Percentiles rank a stretch among this genome's conserved stretches.
Conservation (phyloP, 805 yeast species). For the Cyberlindnera subsufficiens region DNA sequence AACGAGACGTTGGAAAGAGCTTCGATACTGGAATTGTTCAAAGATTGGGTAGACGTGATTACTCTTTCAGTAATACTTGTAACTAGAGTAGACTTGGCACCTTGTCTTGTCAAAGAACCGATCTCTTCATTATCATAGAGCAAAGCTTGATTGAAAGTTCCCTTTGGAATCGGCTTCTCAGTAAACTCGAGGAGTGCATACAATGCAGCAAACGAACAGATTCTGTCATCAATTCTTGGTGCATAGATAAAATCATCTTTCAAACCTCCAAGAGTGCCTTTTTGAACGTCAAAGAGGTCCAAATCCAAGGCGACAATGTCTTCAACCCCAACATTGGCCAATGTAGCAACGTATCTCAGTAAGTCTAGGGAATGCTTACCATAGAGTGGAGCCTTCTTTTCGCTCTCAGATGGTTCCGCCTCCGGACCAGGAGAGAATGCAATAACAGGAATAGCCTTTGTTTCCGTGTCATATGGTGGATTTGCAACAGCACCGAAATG, state of each 20-base stretch:
- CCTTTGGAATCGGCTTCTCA: conserved; percentile 28
- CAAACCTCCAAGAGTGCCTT: conserved; percentile 73
- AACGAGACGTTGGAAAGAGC: conserved; percentile 35
- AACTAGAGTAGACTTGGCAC: conserved; percentile 73
- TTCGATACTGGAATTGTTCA: conserved; percentile 10
- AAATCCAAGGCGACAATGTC: conserved; percentile 68
- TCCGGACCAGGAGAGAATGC: conserved; percentile 42
- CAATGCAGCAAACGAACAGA: conserved; percentile 72
- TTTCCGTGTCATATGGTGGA: conserved; percentile 73
- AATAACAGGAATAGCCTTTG: conserved; percentile 71
- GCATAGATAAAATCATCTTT: conserved; percentile 71
- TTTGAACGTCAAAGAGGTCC: conserved; percentile 77
- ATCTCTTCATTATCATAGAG: conserved; percentile 79
- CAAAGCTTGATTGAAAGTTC: conserved; percentile 52
- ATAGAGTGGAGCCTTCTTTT: conserved; percentile 55
- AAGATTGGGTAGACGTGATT: conserved; percentile 21
- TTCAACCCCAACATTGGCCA: conserved; percentile 51
- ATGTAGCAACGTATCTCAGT: conserved; percentile 61
- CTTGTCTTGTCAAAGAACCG: conserved; percentile 75
- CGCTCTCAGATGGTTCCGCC: conserved; percentile 52
- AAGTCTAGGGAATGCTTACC: conserved; percentile 65
- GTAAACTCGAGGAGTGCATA: conserved; percentile 47
- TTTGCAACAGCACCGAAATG: conserved; percentile 71
- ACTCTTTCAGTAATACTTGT: conserved; percentile 61
- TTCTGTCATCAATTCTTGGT: conserved; percentile 82